Evolutionary conservation across 108 stramenopile genomes (phyloP).

Genomic region (Cyclotella cryptica): DNA sequence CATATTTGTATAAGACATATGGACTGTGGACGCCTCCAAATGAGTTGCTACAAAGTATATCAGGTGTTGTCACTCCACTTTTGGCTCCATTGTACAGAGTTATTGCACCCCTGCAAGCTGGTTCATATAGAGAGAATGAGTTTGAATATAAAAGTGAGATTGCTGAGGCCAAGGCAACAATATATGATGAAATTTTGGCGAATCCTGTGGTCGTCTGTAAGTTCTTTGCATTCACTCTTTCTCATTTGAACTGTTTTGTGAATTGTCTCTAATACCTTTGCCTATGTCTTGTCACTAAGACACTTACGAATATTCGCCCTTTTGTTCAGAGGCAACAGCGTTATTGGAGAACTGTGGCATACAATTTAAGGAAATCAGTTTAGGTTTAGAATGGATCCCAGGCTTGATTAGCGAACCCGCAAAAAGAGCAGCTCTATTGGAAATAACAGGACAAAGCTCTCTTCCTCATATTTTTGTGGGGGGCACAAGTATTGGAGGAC

Average conservation of each 20-base stretch:
- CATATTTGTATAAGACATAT: constrained; percentile 84
- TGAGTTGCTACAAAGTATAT: constrained; percentile 61
- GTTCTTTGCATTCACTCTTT: constrained; percentile 1
- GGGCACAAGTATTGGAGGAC: constrained; percentile 69
- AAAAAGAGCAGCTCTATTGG: constrained; percentile 69
- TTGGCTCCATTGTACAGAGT: constrained; percentile 54
- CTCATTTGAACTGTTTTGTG: too few relatives aligned
- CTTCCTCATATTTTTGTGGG: constrained; percentile 76
- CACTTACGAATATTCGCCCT: constrained; percentile 78
- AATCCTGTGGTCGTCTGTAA: constrained; percentile 67
- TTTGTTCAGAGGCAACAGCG: constrained; percentile 64
- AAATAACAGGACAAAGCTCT: constrained; percentile 75
- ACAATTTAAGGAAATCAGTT: constrained; percentile 56
- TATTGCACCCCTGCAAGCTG: constrained; percentile 70
- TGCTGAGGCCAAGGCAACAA: constrained; percentile 56
- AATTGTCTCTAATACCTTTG: not conserved
- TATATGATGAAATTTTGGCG: constrained; percentile 50
- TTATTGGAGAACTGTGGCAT: constrained; percentile 59
- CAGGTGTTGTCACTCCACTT: constrained; percentile 55
- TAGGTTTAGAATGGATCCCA: constrained; percentile 81
- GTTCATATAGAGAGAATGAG: constrained; percentile 48
- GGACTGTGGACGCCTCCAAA: constrained; percentile 72
- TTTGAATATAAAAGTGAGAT: constrained; percentile 41
- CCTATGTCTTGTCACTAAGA: constrained; percentile 12
- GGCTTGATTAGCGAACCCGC: constrained; percentile 58